Conservation (phyloP, 495 filamentous ascomycete species). For the Margaritispora aquatica region DNA sequence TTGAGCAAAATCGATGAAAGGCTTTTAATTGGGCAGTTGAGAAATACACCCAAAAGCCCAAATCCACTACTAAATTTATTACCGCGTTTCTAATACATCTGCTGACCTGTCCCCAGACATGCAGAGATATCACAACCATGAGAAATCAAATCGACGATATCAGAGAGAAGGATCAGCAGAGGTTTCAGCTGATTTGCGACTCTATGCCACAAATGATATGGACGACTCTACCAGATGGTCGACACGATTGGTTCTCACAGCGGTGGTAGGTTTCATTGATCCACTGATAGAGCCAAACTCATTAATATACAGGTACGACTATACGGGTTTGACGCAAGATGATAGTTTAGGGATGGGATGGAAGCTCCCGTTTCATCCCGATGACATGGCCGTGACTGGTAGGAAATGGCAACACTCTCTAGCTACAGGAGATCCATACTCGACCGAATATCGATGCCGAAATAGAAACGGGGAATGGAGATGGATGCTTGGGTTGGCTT, state of each 20-base stretch:
- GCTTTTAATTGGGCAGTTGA: too few species aligned
- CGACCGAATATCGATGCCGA: slow-evolving; percentile 59
- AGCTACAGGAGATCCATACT: slow-evolving; percentile 56
- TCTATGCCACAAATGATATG: slow-evolving; percentile 65
- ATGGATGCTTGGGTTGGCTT: slow-evolving; percentile 64
- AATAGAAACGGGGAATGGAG: slow-evolving; percentile 57
- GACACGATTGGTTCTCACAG: slow-evolving; percentile 59
- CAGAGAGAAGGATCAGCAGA: slow-evolving; percentile 54
- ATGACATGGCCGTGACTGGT: slow-evolving; percentile 47
- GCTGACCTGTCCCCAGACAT: too few species aligned
- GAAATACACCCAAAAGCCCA: too few species aligned
- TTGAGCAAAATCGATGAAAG: too few species aligned
- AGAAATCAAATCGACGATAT: slow-evolving; percentile 53
- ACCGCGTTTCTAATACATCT: too few species aligned
- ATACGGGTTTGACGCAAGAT: slow-evolving; percentile 56
- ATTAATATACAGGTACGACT: slow-evolving; percentile 50
- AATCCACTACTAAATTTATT: too few species aligned
- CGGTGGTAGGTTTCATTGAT: slow-evolving; percentile 38
- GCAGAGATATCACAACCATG: slow-evolving; percentile 57
- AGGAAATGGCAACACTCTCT: slow-evolving; percentile 52
- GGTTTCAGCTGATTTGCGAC: slow-evolving; percentile 64
- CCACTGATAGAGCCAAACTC: neutral
- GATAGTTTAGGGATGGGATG: slow-evolving; percentile 37
- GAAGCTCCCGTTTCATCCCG: slow-evolving; percentile 40
- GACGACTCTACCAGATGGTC: slow-evolving; percentile 54